These are phyloP conservation scores for Trebouxia gelatinosa DNA, from an alignment of 163 green algal species.

Conservation along the genomic window DNA sequence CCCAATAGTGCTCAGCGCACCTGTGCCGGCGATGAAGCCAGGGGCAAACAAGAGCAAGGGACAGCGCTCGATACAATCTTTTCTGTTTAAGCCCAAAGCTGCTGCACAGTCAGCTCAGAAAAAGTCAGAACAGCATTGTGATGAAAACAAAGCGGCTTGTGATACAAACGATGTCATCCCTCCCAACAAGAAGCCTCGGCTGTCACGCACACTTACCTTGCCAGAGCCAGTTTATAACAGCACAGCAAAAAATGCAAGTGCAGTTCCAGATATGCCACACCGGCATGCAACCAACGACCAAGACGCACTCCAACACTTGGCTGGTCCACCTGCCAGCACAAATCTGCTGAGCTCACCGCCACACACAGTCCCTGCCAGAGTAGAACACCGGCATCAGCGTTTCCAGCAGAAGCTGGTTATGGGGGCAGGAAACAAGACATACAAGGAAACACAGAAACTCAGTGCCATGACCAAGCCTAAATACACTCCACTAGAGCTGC, in stretches of 20 bases:
- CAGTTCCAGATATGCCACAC: no score
- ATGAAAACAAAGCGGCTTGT: constrained; percentile 13
- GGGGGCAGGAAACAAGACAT: constrained; percentile 1
- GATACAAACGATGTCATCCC: no score
- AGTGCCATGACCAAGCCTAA: constrained; percentile 37
- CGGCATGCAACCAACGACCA: no score
- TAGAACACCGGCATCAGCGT: constrained; percentile 20
- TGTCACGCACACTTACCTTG: no score
- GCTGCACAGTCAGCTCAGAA: background rate
- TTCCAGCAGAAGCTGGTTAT: constrained; percentile 38
- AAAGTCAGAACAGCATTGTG: background rate
- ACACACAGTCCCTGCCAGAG: background rate
- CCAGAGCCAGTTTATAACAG: no score
- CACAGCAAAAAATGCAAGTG: no score
- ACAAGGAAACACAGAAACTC: background rate
- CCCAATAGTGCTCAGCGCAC: no score
- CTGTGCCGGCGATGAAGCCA: no score
- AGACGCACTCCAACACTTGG: no score
- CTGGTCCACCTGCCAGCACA: no score
- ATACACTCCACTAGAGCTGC: constrained; percentile 69
- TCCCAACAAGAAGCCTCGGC: background rate
- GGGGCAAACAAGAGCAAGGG: background rate
- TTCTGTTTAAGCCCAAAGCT: constrained; percentile 15
- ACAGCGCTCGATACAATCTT: constrained; percentile 2
- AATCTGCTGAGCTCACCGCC: no score